Percentiles rank a stretch among this genome's conserved stretches.
phyloP scores from a whole-genome alignment of 1,284 basidiomycete genomes.

The Ustilago shanxiensis region DNA sequence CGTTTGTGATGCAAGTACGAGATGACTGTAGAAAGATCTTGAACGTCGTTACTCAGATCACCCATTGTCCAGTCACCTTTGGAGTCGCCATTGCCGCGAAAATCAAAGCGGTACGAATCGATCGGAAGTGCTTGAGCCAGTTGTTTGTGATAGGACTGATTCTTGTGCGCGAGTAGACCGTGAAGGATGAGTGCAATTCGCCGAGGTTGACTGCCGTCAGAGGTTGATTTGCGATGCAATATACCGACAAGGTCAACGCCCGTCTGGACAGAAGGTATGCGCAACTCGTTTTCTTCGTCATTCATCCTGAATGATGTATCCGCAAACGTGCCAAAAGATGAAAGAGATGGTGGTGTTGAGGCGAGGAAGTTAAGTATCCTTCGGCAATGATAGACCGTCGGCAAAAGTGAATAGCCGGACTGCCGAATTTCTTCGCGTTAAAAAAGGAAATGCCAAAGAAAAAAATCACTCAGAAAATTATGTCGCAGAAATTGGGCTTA shows the following conservation, averaged over 20 bases:
- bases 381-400: neutral
- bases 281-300: slow-evolving; percentile 14
- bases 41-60: slow-evolving; percentile 28
- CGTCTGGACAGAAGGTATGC: slow-evolving; percentile 20
- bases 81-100: slow-evolving; percentile 72
- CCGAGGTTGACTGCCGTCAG: slow-evolving; percentile 3
- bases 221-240: slow-evolving; percentile 15
- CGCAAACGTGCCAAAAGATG: neutral
- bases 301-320: slow-evolving; percentile 1
- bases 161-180: slow-evolving; percentile 68
- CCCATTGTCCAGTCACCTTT: slow-evolving; percentile 33
- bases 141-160: slow-evolving; percentile 82
- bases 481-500: neutral
- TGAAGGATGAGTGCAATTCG: slow-evolving; percentile 56
- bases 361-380: neutral
- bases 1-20: slow-evolving; percentile 9
- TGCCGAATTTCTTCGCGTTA: neutral
- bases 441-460: neutral
- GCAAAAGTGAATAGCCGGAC: neutral
- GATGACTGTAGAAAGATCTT: slow-evolving; percentile 39
- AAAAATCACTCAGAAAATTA: neutral
- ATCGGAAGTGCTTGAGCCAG: slow-evolving; percentile 77
- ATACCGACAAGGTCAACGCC: slow-evolving; percentile 26
- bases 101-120: slow-evolving; percentile 86
- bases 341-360: neutral